Evolutionary conservation across 495 filamentous ascomycete genomes (phyloP), one percentile per base, ranked within the genome.

Genomic region (Penicillium coprophilum): DNA sequence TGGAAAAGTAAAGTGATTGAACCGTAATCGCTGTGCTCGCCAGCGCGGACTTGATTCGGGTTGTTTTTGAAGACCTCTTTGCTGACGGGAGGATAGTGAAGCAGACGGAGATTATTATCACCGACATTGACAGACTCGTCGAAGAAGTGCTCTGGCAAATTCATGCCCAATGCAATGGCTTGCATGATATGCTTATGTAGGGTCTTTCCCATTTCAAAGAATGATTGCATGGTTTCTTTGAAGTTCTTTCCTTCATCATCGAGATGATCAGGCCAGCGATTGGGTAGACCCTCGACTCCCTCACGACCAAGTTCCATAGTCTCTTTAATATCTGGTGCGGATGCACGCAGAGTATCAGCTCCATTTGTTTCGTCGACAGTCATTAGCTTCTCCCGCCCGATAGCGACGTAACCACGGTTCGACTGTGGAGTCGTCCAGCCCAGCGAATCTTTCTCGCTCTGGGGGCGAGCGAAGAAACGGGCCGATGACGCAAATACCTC

Each of bases 1-100:
- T 97, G 93, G 73, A 97, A 97, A 17, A 97, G 80, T 31, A 96
- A 72, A 2, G 93, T 96, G 58, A 96, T 82, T 0, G 84, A 89
- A 3, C 92, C 93, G 63, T 96, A 96, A 63, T 97, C 93, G 17
- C 85, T 89, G 65, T 97, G 93, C 31, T 85, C 88, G 0, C 91
- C 93, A 0, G 92, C 91, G 3, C 93, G 75, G 3, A 97, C 89
- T 68, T 92, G 88, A 12, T 78, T 79, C 23, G 84, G 84, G 54
- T 91, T 89, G 50, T 82, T 72, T 59, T 72, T 65, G 67, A 97
- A 96, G 6, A 90, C 81, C 8, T 83, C 75, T 50, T 82, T 84
- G 24, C 67, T 63, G 2, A 92, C 87, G 8, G 80, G 72, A 0
- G 92, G 92, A 66, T 97, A 97, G 65, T 97, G 93, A 58, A 97